Base-by-base conservation (phyloP, 495 filamentous ascomycete species). In the Penicillium steckii region DNA sequence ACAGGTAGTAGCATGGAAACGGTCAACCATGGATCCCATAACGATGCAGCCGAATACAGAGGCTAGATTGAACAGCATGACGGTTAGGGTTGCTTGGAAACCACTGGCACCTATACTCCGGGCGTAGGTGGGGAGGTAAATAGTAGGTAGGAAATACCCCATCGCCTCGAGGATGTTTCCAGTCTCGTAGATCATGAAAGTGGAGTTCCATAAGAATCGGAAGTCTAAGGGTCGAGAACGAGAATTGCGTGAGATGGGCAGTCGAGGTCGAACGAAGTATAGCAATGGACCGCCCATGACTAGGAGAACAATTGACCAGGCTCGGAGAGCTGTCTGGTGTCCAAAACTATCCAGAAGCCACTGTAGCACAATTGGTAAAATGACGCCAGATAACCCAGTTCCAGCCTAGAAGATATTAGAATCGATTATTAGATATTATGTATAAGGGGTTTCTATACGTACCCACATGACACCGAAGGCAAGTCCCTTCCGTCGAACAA, bases 81-180 rank as follows among this genome's bases (percentile, higher is more conserved):
- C 63, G 1, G 77, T 70, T 19, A 81, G 26, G 0, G 78, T 68
- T 2, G 72, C 57, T 7, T 66, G 52, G 13, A 73, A 53, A 23
- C 55, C 25, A 1, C 62, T 63, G 8, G 72, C 69, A 18, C 69
- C 65, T 1, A 85, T 64, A 12, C 67, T 55, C 15, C 72, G 61
- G 1, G 80, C 81, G 59, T 81, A 85, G 6, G 76, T 71, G 5
- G 82, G 81, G 0, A 88, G 69, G 59, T 84, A 88, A 40, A 85
- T 76, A 0, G 69, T 67, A 0, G 85, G 83, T 1, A 86, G 63
- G 62, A 87, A 86, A 57, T 75, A 87, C 3, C 85, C 85, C 7
- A 81, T 60, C 0, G 71, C 74, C 58, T 88, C 73, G 40, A 83
- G 47, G 27, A 80, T 68, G 59, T 83, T 83, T 30, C 77, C 76